A percentile compares a stretch with the other conserved stretches of the same genome.
These are phyloP conservation scores for Endogone sp. DNA, from an alignment of 192 early-diverging fungal species.

Conservation along the genomic window DNA sequence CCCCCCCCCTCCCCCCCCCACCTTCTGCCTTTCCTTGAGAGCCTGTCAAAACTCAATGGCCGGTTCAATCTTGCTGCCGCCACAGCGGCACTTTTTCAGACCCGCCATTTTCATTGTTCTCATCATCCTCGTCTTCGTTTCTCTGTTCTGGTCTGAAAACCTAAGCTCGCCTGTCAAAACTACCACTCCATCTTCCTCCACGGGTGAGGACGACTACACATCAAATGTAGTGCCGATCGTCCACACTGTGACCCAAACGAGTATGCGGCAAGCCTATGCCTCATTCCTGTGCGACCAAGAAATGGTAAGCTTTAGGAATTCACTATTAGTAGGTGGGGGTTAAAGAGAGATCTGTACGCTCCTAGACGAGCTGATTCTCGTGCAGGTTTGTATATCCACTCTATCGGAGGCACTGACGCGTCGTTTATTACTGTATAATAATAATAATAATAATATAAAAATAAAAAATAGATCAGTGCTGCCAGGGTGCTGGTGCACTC, in stretches of 20 bases:
- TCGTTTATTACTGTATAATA: no score
- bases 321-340: neutral
- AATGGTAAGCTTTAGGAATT: conserved; percentile 4
- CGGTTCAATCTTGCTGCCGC: neutral
- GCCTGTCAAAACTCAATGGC: no score
- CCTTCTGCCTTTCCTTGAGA: no score
- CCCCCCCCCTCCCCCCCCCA: no score
- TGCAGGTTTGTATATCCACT: no score
- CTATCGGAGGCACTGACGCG: no score
- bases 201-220: no score
- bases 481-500: conserved; percentile 14
- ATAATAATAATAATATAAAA: no score
- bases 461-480: conserved; percentile 3
- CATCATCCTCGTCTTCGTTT: neutral
- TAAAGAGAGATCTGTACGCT: no score
- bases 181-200: neutral
- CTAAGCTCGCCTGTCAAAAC: neutral
- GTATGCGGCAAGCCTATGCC: neutral
- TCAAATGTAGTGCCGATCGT: no score
- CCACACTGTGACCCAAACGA: neutral
- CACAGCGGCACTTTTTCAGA: neutral
- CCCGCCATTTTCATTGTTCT: neutral
- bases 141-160: neutral
- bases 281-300: conserved; percentile 17
- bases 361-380: no score